A percentile compares a stretch with the other conserved stretches of the same genome.
phyloP scores from a whole-genome alignment of 352 stramenopile species.

The Sclerospora graminicola region DNA sequence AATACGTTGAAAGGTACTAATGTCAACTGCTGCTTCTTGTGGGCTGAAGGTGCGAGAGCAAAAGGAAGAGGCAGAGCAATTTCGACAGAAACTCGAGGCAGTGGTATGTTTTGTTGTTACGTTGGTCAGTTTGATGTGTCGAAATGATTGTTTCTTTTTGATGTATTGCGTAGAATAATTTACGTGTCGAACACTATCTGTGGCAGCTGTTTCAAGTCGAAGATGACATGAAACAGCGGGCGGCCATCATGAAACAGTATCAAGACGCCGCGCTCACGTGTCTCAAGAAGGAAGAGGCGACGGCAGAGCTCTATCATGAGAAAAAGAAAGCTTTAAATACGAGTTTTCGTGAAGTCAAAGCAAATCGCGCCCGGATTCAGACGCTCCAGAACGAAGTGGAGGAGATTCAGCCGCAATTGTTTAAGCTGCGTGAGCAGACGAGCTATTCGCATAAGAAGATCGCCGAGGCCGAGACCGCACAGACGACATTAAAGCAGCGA shows the following conservation, averaged over 20 bases:
- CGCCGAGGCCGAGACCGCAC: slow-evolving; percentile 31
- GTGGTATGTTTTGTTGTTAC: no score
- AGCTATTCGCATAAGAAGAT: slow-evolving; percentile 75
- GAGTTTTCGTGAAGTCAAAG: slow-evolving; percentile 47
- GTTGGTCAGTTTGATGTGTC: no score
- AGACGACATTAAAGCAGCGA: slow-evolving; percentile 62
- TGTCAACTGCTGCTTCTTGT: neutral
- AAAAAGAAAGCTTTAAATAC: slow-evolving; percentile 67
- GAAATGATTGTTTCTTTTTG: no score
- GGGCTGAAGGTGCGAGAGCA: slow-evolving; percentile 87
- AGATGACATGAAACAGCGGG: slow-evolving; percentile 74
- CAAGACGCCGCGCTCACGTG: slow-evolving; percentile 36
- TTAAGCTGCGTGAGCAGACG: slow-evolving; percentile 83
- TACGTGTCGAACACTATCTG: no score
- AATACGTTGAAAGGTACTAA: no score
- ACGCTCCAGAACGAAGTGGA: slow-evolving; percentile 83
- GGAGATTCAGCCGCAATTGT: slow-evolving; percentile 54
- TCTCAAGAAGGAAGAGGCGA: slow-evolving; percentile 34
- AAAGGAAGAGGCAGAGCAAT: slow-evolving; percentile 87
- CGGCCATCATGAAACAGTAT: slow-evolving; percentile 54
- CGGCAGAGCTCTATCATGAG: slow-evolving; percentile 37
- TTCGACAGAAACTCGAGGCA: slow-evolving; percentile 54
- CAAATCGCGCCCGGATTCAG: slow-evolving; percentile 53
- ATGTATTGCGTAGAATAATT: no score
- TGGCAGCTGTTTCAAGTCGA: no score